Evolutionary conservation across 768 basidiomycete genomes (phyloP).

Genomic region (Tulasnella sp.): DNA sequence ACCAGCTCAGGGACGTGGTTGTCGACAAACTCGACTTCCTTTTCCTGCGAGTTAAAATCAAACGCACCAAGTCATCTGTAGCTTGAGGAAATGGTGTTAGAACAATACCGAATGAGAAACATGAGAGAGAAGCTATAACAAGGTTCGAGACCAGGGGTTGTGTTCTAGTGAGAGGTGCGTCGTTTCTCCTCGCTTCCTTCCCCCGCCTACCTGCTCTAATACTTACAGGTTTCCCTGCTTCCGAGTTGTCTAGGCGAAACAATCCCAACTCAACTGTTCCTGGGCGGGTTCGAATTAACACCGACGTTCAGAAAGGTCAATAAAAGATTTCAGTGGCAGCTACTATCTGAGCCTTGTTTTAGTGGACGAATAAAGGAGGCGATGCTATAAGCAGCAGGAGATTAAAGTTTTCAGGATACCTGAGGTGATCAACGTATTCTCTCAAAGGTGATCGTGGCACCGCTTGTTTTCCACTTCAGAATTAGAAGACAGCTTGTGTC

Average conservation of each 20-base stretch:
- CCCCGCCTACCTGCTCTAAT: neutral
- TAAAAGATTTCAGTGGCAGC: slow-evolving; percentile 86
- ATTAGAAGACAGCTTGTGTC: too few relatives aligned
- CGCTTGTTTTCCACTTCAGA: too few relatives aligned
- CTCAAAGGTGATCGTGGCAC: too few relatives aligned
- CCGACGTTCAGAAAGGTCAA: slow-evolving; percentile 95
- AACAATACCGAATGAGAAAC: slow-evolving; percentile 95
- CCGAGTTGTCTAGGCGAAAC: slow-evolving; percentile 61
- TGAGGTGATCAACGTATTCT: too few relatives aligned
- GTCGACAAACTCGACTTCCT: slow-evolving; percentile 99
- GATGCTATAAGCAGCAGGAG: slow-evolving; percentile 98
- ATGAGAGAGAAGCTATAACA: slow-evolving; percentile 87
- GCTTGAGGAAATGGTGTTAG: slow-evolving; percentile 97
- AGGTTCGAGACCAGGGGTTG: slow-evolving; percentile 78
- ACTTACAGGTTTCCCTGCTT: neutral
- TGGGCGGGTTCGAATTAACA: slow-evolving; percentile 96
- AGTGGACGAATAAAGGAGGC: slow-evolving; percentile 96
- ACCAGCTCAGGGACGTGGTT: slow-evolving; percentile 98
- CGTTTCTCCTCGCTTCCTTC: neutral
- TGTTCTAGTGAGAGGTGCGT: slow-evolving; percentile 51
- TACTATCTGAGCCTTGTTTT: slow-evolving; percentile 95
- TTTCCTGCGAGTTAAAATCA: slow-evolving; percentile 99
- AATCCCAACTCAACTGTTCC: slow-evolving; percentile 95
- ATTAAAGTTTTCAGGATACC: slow-evolving; percentile 91
- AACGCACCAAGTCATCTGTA: slow-evolving; percentile 95